Base-by-base conservation (phyloP, 2,329 filamentous ascomycete species). In the Aspergillus caelatus region DNA sequence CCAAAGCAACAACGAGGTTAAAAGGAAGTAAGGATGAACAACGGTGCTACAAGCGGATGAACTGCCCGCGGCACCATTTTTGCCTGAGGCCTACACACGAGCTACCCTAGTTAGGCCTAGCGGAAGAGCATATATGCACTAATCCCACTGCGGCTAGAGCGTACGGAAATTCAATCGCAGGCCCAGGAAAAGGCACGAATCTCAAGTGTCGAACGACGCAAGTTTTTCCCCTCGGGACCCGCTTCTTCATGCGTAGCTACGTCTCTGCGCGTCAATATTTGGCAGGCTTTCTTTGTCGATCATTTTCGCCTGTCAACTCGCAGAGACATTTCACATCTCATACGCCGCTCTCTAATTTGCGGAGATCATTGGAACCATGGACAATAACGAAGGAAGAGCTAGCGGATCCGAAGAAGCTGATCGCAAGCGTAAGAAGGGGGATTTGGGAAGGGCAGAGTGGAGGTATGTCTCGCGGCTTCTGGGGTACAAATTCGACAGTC, bases 381-480 rank as follows among this genome's bases (percentile, higher is more conserved):
- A 75, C 69, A 72, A 74, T 70, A 71, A 76, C 73, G 73, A 68
- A 64, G 70, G 68, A 68, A 62, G 70, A 74, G 65, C 64, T 70
- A 73, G 75, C 34, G 67, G 70, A 71, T 58, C 63, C 57, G 70
- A 65, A 64, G 66, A 70, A 69, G 66, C 72, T 71, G 73, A 74
- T 75, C 73, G 75, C 70, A 74, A 78, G 75, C 80, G 82, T 84
- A 88, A 87, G 85, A 89, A 86, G 75, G 83, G 83, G 77, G 86
- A 90, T 85, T 80, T 89, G 86, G 89, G 89, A 71, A 81, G 89
- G 77, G 82, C 81, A 65, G 88, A 89, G 75, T 89, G 86, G 79
- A 84, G 84, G 89, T 91, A 82, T 75, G 85, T 68, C 68, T 45
- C 28, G 34, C 59, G 55, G 36, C 45, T 41, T 53, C 34, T 57